phyloP scores from a whole-genome alignment of 495 filamentous ascomycete species.

The Astrothelium subdiscretum region DNA sequence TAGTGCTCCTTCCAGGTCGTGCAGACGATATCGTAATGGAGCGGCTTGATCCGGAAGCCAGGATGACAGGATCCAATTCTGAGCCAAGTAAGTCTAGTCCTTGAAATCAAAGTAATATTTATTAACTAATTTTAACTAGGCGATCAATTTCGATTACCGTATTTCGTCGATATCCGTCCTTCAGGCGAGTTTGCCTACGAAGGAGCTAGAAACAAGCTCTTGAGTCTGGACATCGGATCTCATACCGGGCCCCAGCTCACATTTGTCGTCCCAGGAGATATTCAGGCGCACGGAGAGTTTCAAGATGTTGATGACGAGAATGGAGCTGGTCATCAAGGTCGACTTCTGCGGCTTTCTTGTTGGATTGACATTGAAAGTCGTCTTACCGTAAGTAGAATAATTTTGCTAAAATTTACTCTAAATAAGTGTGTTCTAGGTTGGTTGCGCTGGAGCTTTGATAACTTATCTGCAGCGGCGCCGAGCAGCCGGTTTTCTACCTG shows the following conservation, averaged over 20 bases:
- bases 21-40: constrained; percentile 45
- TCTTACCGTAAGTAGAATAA: constrained; percentile 37
- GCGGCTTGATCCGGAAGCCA: constrained; percentile 27
- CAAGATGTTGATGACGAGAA: constrained; percentile 37
- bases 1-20: constrained; percentile 61
- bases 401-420: background rate
- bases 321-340: constrained; percentile 45
- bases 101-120: too few species aligned
- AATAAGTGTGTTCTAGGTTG: constrained; percentile 26
- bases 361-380: constrained; percentile 70
- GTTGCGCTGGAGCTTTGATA: constrained; percentile 79
- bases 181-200: constrained; percentile 70
- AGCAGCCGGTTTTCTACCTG: constrained; percentile 45
- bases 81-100: constrained; percentile 18
- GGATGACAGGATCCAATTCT: constrained; percentile 16
- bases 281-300: constrained; percentile 34
- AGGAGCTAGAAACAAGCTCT: constrained; percentile 54
- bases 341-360: constrained; percentile 58
- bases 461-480: constrained; percentile 63
- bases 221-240: constrained; percentile 41
- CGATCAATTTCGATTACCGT: constrained; percentile 43
- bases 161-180: constrained; percentile 60
- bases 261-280: constrained; percentile 43
- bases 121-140: constrained; percentile 9
- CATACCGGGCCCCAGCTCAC: constrained; percentile 40